Evolutionary conservation across 352 stramenopile species (phyloP), one percentile per base, ranked within the genome.

Genomic region (Globisporangium polare): DNA sequence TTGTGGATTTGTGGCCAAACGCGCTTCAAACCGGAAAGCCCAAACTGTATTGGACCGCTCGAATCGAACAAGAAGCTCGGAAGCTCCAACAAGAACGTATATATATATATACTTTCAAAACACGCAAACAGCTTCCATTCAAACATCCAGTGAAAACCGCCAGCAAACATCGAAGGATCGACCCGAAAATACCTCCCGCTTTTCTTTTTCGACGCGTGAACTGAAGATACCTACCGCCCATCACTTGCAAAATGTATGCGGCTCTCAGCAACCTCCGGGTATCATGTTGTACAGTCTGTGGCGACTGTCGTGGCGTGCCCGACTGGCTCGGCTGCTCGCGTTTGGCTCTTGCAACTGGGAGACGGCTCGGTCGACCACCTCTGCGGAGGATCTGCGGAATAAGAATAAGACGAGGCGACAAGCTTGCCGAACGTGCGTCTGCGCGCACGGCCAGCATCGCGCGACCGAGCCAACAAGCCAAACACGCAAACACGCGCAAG

Each of bases 321-420:
- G 6, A 31, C 20, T 27, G 46, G 13, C 56, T 60, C 53, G 39
- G 53, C 53, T 60, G 53, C 53, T 51, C 31, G 17, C 52, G 29
- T 33, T 33, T 33, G 29, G n/a, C 52, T 31, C 31, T 13, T 24
- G n/a, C 49, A 39, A 27, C 17, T 7, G 15, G 26, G 26, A 42
- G 31, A 22, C 15, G 51, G 9, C 33, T 6, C 15, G 3, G 18
- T 58, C 52, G 52, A 58, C 52, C 52, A 58, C 52, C 52, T 43
- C n/a, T 27, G 52, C 35, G 6, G 3, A 9, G 42, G 52, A 39
- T 43, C 52, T 13, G 22, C 52, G 52, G 52, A 58, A 58, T 54
- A 62, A 62, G 55, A 61, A 53, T 54, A 42, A 54, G 43, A 53
- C 46, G 45, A 31, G 12, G 18, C 12, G 22, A 2, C 45, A n/a